Evolutionary conservation across 148 eudicot genomes (phyloP).

Genomic region (Talinum fruticosum): DNA sequence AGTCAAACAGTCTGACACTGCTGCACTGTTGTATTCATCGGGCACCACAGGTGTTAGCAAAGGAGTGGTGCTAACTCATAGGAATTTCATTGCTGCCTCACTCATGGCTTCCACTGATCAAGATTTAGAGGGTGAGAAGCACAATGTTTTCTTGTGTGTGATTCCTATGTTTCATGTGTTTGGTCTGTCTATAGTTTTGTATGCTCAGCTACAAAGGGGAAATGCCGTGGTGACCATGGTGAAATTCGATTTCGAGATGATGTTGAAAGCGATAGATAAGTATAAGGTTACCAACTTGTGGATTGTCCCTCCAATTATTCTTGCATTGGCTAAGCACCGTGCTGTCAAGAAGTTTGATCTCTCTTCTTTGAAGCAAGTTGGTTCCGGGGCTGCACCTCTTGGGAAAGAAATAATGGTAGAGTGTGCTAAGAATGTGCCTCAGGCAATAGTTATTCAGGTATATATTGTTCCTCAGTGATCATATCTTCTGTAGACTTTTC

Average conservation of each 20-base stretch:
- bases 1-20: constrained; percentile 47
- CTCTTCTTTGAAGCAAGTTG: constrained; percentile 59
- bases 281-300: constrained; percentile 57
- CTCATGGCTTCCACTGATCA: constrained; percentile 52
- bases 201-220: constrained; percentile 58
- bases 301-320: constrained; percentile 74
- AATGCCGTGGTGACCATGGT: constrained; percentile 48
- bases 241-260: constrained; percentile 55
- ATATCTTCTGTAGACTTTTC: neutral
- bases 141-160: constrained; percentile 50
- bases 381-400: constrained; percentile 82
- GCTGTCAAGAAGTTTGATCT: constrained; percentile 57
- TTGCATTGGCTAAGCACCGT: constrained; percentile 62
- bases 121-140: constrained; percentile 44
- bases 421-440: constrained; percentile 55
- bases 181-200: constrained; percentile 54
- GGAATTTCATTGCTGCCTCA: constrained; percentile 57
- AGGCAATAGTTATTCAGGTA: constrained; percentile 52
- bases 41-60: constrained; percentile 74
- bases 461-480: neutral
- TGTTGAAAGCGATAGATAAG: constrained; percentile 58
- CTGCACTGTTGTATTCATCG: constrained; percentile 65
- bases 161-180: constrained; percentile 87
- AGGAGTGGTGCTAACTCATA: constrained; percentile 64
- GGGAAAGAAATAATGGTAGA: constrained; percentile 76